Conservation (phyloP, 129 eudicot species). For the Centaurea solstitialis region DNA sequence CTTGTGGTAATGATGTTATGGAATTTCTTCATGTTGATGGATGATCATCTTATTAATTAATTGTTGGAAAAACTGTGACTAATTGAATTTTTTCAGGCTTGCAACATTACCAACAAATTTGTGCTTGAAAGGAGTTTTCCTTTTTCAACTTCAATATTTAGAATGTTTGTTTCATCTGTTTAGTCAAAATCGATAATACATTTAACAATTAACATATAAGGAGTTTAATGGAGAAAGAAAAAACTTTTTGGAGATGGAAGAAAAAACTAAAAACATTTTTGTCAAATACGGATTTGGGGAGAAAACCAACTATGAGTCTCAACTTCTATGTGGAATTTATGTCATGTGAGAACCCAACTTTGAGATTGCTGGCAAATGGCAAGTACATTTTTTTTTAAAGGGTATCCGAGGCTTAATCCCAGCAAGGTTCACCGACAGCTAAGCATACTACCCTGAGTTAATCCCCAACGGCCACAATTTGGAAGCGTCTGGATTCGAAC, state of each 20-base stretch:
- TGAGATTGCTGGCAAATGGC: not conserved
- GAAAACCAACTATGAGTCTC: not conserved
- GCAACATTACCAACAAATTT: conserved; percentile 12
- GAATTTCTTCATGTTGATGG: not conserved
- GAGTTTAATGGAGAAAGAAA: not conserved
- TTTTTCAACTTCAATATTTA: not conserved
- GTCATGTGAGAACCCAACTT: not conserved
- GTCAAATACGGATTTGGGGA: not conserved
- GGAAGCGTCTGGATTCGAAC: too few species aligned
- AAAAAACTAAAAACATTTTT: not conserved
- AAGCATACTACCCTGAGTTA: too few species aligned
- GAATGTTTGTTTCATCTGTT: not conserved
- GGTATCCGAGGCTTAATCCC: too few species aligned
- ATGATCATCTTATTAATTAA: conserved; percentile 10
- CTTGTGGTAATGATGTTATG: not conserved
- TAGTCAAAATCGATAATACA: not conserved
- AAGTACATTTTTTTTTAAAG: too few species aligned
- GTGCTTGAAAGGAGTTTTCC: not conserved
- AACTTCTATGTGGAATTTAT: too few species aligned
- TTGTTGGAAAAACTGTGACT: not conserved
- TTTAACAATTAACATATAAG: not conserved
- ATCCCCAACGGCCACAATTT: too few species aligned
- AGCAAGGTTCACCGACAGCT: too few species aligned
- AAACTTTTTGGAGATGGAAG: not conserved
- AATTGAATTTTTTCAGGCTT: not conserved